Evolutionary conservation across 306 rosid species (phyloP).

Genomic region (Vicia faba): DNA sequence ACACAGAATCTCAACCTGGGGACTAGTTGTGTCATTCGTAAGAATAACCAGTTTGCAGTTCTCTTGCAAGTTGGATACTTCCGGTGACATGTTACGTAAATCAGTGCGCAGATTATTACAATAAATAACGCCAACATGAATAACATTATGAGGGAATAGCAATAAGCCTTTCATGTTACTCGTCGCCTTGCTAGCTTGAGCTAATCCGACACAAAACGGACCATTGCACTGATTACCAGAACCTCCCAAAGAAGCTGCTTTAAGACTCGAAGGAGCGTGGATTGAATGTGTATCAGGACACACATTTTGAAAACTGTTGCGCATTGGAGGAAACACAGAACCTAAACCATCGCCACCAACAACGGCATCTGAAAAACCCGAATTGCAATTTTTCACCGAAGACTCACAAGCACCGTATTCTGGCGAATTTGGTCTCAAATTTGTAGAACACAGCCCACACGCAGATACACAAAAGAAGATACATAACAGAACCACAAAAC

Average conservation of each 20-base stretch:
- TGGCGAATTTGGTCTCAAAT: slow-evolving; percentile 47
- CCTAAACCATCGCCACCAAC: slow-evolving; percentile 42
- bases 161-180: slow-evolving; percentile 64
- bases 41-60: slow-evolving; percentile 64
- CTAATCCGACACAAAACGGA: slow-evolving; percentile 47
- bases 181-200: slow-evolving; percentile 46
- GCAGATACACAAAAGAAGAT: slow-evolving; percentile 43
- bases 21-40: slow-evolving; percentile 75
- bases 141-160: slow-evolving; percentile 71
- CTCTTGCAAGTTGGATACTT: slow-evolving; percentile 44
- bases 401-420: slow-evolving; percentile 52
- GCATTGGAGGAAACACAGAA: slow-evolving; percentile 38
- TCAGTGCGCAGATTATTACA: slow-evolving; percentile 49
- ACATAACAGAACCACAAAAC: slow-evolving; percentile 56
- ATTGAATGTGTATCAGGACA: slow-evolving; percentile 59
- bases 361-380: slow-evolving; percentile 39
- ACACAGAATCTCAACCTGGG: slow-evolving; percentile 74
- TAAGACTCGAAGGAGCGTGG: slow-evolving; percentile 68
- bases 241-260: slow-evolving; percentile 47
- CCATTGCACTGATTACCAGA: slow-evolving; percentile 46
- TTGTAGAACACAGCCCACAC: slow-evolving; percentile 46
- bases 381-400: slow-evolving; percentile 39
- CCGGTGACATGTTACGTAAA: slow-evolving; percentile 41
- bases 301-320: slow-evolving; percentile 43
- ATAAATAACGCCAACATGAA: slow-evolving; percentile 69